Evolutionary conservation across 2,329 filamentous ascomycete species (phyloP).

Genomic region (Talaromyces piceae): DNA sequence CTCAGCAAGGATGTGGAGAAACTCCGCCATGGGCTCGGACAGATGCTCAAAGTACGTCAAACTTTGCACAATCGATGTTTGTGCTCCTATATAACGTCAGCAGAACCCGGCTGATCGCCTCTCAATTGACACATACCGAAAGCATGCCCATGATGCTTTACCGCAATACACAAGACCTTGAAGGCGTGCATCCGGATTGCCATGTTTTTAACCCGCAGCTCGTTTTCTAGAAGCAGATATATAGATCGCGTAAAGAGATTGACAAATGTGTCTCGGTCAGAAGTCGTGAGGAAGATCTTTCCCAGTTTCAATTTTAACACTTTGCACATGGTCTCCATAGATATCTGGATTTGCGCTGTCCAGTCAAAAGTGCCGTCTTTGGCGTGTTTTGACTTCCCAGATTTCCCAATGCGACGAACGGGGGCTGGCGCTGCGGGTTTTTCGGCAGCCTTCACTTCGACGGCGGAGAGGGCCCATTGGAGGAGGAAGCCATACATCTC

Average conservation of each 20-base stretch:
- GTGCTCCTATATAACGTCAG: constrained; percentile 57
- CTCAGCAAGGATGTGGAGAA: constrained; percentile 88
- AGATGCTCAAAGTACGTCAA: constrained; percentile 97
- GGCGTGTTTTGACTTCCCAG: constrained; percentile 59
- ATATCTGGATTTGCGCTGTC: constrained; percentile 74
- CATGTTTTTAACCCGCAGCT: constrained; percentile 82
- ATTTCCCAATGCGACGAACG: constrained; percentile 65
- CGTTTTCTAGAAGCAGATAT: constrained; percentile 89
- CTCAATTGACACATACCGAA: constrained; percentile 42
- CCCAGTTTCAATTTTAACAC: constrained; percentile 86
- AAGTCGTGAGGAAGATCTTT: constrained; percentile 92
- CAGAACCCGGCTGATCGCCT: background rate
- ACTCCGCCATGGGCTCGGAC: constrained; percentile 98
- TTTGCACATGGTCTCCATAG: constrained; percentile 91
- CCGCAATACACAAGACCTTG: constrained; percentile 90
- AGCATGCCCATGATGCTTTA: constrained; percentile 96
- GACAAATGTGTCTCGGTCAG: constrained; percentile 92
- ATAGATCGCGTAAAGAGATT: constrained; percentile 85
- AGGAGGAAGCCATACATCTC: constrained; percentile 92
- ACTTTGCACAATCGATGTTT: constrained; percentile 97
- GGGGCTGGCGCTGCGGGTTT: constrained; percentile 67
- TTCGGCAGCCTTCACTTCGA: constrained; percentile 87
- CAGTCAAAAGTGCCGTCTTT: constrained; percentile 86
- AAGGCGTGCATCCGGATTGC: constrained; percentile 93
- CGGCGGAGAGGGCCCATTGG: constrained; percentile 91